A percentile compares a stretch with the other conserved stretches of the same genome.
Evolutionary conservation across 169 alveolate genomes (phyloP).

Genomic region (Plasmodium chabaudi): DNA sequence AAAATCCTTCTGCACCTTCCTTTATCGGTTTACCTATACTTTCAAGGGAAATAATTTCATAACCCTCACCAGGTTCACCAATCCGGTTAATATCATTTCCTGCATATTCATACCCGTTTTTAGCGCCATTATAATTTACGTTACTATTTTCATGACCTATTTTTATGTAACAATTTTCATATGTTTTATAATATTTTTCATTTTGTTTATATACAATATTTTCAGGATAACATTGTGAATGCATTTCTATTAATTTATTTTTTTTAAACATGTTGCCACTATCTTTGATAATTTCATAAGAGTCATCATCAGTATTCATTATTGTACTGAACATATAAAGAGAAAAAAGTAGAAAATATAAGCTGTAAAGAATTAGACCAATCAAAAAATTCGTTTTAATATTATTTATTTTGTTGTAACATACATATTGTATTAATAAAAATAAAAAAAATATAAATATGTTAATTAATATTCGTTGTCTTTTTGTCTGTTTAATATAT

Average conservation of each 20-base stretch:
- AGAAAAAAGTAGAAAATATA: slow-evolving; percentile 35
- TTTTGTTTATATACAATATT: background rate
- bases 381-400: slow-evolving; percentile 25
- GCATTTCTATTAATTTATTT: background rate
- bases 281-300: background rate
- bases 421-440: slow-evolving; percentile 13
- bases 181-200: background rate
- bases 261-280: too few relatives aligned
- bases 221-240: background rate
- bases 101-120: background rate
- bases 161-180: background rate
- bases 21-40: slow-evolving; percentile 84
- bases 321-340: slow-evolving; percentile 44
- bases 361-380: slow-evolving; percentile 30
- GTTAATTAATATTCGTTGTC: slow-evolving; percentile 25
- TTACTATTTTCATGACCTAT: background rate
- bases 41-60: slow-evolving; percentile 38
- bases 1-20: slow-evolving; percentile 92
- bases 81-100: background rate
- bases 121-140: background rate
- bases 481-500: slow-evolving; percentile 15
- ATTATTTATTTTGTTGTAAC: slow-evolving; percentile 16
- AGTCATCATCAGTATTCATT: slow-evolving; percentile 27
- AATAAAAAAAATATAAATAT: slow-evolving; percentile 3
- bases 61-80: slow-evolving; percentile 11